Evolutionary conservation across 805 yeast genomes (phyloP).

Genomic region (Wickerhamomyces bisporus): DNA sequence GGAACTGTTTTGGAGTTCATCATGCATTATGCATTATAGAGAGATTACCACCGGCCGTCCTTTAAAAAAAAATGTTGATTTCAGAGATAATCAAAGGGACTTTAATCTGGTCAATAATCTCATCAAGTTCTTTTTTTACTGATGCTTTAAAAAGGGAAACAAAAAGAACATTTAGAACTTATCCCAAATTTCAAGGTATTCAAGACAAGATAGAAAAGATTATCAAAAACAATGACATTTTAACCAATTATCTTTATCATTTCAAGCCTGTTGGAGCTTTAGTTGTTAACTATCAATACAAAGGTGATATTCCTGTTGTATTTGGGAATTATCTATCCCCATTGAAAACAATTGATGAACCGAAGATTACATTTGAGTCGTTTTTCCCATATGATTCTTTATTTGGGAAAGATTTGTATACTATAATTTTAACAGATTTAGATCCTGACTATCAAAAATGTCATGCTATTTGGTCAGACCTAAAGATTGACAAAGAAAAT

Average conservation of each 20-base stretch:
- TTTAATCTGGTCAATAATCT: no score
- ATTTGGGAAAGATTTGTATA: constrained; percentile 7
- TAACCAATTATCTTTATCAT: constrained; percentile 8
- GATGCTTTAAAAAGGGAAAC: no score
- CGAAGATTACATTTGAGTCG: constrained; percentile 10
- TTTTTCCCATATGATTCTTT: constrained; percentile 8
- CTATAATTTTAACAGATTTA: constrained; percentile 15
- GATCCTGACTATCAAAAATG: constrained; percentile 8
- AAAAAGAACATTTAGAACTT: constrained; percentile 1
- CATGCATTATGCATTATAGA: no score
- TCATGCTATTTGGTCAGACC: constrained; percentile 19
- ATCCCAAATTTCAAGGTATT: background rate
- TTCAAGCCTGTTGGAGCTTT: constrained; percentile 17
- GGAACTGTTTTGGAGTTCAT: no score
- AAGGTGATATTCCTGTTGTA: constrained; percentile 7
- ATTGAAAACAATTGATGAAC: constrained; percentile 10
- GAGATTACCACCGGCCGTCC: no score
- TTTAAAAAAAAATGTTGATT: no score
- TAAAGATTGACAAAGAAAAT: constrained; percentile 6
- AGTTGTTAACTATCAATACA: constrained; percentile 7
- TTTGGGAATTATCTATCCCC: constrained; percentile 20
- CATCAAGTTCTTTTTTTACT: no score
- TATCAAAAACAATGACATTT: constrained; percentile 2
- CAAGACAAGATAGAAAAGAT: background rate
- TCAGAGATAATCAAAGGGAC: no score